A percentile compares a stretch with the other conserved stretches of the same genome.
These are phyloP conservation scores for Agrocybe pediades DNA, from an alignment of 768 basidiomycete species.

Conservation along the genomic window DNA sequence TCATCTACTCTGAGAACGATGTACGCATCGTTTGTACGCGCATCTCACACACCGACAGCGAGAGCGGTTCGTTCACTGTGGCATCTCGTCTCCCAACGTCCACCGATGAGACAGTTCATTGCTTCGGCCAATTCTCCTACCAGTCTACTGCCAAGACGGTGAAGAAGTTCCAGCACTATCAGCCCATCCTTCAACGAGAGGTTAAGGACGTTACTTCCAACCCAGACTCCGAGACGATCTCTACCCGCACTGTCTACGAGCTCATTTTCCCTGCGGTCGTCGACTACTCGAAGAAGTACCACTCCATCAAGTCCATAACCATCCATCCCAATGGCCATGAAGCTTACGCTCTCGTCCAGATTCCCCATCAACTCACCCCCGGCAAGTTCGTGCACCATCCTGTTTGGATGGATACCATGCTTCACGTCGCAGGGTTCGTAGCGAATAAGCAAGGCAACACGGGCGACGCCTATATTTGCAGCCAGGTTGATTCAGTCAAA, in stretches of 20 bases:
- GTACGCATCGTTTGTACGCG: background rate
- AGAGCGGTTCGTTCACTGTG: background rate
- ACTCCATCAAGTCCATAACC: background rate
- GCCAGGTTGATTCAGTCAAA: background rate
- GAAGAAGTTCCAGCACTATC: background rate
- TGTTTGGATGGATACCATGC: background rate
- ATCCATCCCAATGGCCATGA: background rate
- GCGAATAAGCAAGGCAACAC: background rate
- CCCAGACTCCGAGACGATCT: background rate
- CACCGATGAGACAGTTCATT: background rate
- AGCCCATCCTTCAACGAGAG: background rate
- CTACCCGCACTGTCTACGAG: background rate
- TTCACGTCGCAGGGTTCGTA: background rate
- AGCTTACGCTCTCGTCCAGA: background rate
- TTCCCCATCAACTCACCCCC: background rate
- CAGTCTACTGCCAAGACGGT: background rate
- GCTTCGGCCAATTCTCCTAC: background rate
- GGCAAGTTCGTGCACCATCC: background rate
- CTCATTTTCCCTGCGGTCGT: background rate
- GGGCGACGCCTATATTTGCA: background rate
- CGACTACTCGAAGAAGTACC: background rate
- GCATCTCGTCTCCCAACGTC: background rate
- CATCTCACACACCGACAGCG: background rate
- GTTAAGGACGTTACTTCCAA: background rate
- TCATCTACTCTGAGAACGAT: background rate